Conservation (phyloP, 1,139 yeast genomes). For the Debaryomycetaceae sp. region DNA sequence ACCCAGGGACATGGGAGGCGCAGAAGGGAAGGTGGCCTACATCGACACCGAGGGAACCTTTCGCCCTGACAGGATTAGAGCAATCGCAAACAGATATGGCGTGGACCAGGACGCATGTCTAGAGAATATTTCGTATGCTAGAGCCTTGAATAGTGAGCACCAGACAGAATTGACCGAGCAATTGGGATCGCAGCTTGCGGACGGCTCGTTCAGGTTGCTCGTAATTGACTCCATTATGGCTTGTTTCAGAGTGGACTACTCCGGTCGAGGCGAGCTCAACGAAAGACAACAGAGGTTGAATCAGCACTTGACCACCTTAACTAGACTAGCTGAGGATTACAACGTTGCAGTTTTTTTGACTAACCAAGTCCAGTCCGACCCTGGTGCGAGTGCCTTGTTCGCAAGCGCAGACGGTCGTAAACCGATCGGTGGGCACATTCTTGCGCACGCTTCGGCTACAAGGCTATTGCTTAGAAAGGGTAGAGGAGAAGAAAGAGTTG, state of each 20-base stretch:
- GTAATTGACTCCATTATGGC: slow-evolving; percentile 60
- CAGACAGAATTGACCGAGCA: slow-evolving; percentile 57
- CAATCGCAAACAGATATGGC: slow-evolving; percentile 52
- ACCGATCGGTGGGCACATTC: slow-evolving; percentile 63
- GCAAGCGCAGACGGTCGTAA: slow-evolving; percentile 65
- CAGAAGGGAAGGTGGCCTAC: slow-evolving; percentile 59
- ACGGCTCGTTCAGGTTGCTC: slow-evolving; percentile 45
- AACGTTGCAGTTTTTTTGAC: slow-evolving; percentile 59
- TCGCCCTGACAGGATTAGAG: slow-evolving; percentile 52
- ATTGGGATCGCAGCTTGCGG: slow-evolving; percentile 45
- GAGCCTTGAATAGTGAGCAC: slow-evolving; percentile 60
- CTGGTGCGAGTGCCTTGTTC: slow-evolving; percentile 62
- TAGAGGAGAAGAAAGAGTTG: slow-evolving; percentile 63
- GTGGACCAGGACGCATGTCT: slow-evolving; percentile 52
- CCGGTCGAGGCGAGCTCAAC: slow-evolving; percentile 58
- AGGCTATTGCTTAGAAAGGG: slow-evolving; percentile 56
- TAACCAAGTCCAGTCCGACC: slow-evolving; percentile 65
- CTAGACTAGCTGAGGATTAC: slow-evolving; percentile 55
- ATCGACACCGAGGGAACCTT: slow-evolving; percentile 63
- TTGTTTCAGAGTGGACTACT: slow-evolving; percentile 56
- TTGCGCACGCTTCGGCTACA: slow-evolving; percentile 65
- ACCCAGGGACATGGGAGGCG: slow-evolving; percentile 54
- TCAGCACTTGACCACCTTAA: slow-evolving; percentile 52
- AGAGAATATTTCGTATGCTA: slow-evolving; percentile 54
- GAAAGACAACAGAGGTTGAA: slow-evolving; percentile 59